phyloP scores from a whole-genome alignment of 306 rosid genomes.

The Inga laurina region DNA sequence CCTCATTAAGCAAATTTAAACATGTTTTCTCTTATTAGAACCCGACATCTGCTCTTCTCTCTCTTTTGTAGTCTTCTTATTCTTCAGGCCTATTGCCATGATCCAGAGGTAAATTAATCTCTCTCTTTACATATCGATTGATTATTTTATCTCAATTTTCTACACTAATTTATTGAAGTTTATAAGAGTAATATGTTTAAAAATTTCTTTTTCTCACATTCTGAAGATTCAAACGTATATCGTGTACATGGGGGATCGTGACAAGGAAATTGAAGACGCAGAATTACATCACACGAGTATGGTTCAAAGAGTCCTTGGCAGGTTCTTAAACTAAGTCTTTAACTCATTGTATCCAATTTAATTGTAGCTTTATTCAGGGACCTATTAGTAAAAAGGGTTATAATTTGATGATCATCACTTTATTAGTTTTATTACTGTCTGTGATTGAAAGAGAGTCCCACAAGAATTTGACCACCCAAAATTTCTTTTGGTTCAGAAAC shows the following conservation, averaged over 20 bases:
- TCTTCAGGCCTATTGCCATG: background rate
- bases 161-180: background rate
- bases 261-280: background rate
- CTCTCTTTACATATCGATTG: background rate
- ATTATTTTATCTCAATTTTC: background rate
- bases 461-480: background rate
- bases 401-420: background rate
- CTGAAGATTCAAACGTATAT: conserved; percentile 23
- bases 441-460: background rate
- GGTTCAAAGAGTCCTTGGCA: conserved; percentile 27
- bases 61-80: background rate
- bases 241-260: conserved; percentile 35
- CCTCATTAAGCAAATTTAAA: too few relatives aligned
- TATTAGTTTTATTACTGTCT: background rate
- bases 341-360: background rate
- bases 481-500: background rate
- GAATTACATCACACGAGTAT: conserved; percentile 29
- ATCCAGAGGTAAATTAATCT: background rate
- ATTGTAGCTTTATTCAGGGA: too few relatives aligned
- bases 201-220: background rate
- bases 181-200: background rate
- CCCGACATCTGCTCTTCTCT: background rate
- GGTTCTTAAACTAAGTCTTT: background rate
- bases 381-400: background rate
- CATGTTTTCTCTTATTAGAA: background rate